Evolutionary conservation across 2,329 filamentous ascomycete genomes (phyloP), one percentile per base, ranked within the genome.

Genomic region (Fusarium devonianum): DNA sequence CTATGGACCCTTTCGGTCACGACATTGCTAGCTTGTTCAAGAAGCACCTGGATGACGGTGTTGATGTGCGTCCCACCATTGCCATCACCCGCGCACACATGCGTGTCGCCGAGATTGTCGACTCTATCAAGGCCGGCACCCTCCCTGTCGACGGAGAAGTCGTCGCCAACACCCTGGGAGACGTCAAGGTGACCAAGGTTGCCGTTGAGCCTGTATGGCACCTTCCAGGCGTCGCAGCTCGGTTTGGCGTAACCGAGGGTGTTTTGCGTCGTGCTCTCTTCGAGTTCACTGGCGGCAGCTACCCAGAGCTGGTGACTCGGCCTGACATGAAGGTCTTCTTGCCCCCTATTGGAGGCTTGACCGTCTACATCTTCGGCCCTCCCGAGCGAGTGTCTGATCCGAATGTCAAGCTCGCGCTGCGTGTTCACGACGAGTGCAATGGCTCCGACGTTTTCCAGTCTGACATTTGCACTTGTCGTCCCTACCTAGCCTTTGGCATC

Each of bases 361-460:
- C 94, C 0, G 94, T 97, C 7, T 97, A 99, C 75, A 94, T 90
- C 73, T 99, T 99, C 69, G 94, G 94, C 33, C 92, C 97, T 63
- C 92, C 92, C 14, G 89, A 90, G 42, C 96, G 94, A 69, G 94
- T 97, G 84, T 90, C 91, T 5, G 90, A 97, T 68, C 87, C 91
- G 35, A 89, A 87, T 43, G 87, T 86, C 47, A 85, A 83, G 53
- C 79, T 97, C 30, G 91, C 94, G 11, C 78, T 97, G 50, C 86
- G 94, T 61, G 87, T 97, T 34, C 94, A 85, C 58, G 82, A 85
- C 60, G 82, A 85, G 78, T 97, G 94, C 75, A 97, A 97, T 68
- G 94, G 94, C 48, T 95, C 90, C 70, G 94, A 99, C 73, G 94
- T 97, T 32, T 99, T 97, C 71, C 92, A 93, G 52, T 96, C 92